These are phyloP conservation scores for Chrysanthemum lavandulifolium DNA, from an alignment of 129 eudicot species.

Conservation along the genomic window DNA sequence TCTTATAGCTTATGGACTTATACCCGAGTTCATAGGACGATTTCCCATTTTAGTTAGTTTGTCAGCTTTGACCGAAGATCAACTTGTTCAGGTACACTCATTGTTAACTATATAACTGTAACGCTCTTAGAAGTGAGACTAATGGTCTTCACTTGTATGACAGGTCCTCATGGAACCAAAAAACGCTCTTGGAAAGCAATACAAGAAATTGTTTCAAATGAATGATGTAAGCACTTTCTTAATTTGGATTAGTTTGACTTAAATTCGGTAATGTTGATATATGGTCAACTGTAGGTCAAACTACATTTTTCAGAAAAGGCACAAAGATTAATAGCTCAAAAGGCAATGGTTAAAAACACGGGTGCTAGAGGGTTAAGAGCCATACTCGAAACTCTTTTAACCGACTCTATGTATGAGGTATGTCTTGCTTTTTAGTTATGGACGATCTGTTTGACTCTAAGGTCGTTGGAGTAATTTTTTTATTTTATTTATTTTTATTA, in stretches of 20 bases:
- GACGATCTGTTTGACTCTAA: neutral
- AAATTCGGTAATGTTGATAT: neutral
- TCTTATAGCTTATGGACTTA: constrained; percentile 90
- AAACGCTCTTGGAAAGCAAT: constrained; percentile 93
- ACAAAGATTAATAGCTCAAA: constrained; percentile 67
- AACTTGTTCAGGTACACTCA: constrained; percentile 75
- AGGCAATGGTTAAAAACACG: constrained; percentile 81
- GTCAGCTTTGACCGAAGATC: constrained; percentile 76
- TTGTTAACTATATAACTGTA: neutral
- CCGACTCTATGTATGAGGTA: constrained; percentile 99
- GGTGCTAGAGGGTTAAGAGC: constrained; percentile 98
- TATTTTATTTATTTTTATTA: too few species aligned
- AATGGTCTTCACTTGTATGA: neutral
- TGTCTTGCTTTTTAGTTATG: constrained; percentile 8
- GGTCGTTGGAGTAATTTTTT: neutral
- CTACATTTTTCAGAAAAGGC: constrained; percentile 83
- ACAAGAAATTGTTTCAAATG: constrained; percentile 84
- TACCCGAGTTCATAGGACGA: constrained; percentile 94
- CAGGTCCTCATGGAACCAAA: constrained; percentile 90
- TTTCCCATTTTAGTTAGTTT: constrained; percentile 91
- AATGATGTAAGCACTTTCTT: constrained; percentile 59
- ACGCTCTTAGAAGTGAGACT: neutral
- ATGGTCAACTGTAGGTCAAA: constrained; percentile 55
- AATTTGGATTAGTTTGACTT: neutral
- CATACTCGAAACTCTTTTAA: constrained; percentile 73